These are phyloP conservation scores for Funneliformis caledonium DNA, from an alignment of 371 early-diverging fungal genomes.

Conservation along the genomic window DNA sequence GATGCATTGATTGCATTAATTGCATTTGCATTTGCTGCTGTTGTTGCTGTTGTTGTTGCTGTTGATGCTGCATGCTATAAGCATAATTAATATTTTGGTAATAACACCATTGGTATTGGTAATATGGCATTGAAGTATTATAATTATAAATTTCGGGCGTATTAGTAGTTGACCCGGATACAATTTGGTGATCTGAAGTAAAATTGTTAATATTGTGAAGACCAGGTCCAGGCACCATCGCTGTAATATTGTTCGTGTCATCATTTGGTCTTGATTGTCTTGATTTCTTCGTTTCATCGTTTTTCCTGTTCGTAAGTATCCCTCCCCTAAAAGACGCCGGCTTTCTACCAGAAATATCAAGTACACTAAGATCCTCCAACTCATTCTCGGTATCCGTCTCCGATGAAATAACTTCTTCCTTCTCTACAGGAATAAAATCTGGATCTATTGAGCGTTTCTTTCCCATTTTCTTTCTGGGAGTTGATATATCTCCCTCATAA, in stretches of 20 bases:
- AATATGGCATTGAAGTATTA: too few relatives aligned
- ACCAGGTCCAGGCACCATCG: background rate
- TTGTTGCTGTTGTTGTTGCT: background rate
- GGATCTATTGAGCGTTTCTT: background rate
- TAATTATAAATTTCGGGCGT: background rate
- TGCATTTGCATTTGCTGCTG: too few relatives aligned
- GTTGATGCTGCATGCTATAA: background rate
- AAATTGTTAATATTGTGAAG: background rate
- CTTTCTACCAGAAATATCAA: background rate
- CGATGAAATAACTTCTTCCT: background rate
- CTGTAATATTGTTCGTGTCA: background rate
- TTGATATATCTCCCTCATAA: constrained; percentile 24
- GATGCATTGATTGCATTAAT: too few relatives aligned
- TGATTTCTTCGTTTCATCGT: background rate
- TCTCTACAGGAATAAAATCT: background rate
- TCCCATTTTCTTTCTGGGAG: constrained; percentile 22
- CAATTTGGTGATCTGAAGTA: background rate
- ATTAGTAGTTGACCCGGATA: background rate
- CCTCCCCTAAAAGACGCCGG: background rate
- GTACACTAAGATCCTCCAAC: background rate
- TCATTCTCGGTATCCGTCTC: background rate
- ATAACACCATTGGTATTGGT: too few relatives aligned
- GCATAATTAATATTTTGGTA: background rate
- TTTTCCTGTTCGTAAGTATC: background rate
- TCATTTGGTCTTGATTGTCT: background rate